Conservation (phyloP, 2,329 filamentous ascomycete species). For the Fusarium udum region DNA sequence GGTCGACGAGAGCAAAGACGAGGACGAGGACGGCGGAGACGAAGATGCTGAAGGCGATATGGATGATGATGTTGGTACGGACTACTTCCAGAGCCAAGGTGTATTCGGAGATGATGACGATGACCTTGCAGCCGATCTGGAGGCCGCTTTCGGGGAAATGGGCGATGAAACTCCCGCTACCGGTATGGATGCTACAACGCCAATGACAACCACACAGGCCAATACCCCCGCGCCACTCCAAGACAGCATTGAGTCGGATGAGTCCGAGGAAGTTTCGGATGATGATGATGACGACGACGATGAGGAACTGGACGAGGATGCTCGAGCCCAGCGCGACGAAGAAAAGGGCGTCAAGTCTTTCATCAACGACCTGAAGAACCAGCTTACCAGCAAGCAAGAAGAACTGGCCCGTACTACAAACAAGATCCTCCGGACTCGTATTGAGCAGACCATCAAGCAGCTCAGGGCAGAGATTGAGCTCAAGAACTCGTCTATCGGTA, state of each 20-base stretch:
- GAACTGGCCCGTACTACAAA: slow-evolving; percentile 57
- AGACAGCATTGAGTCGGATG: slow-evolving; percentile 55
- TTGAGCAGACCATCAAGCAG: slow-evolving; percentile 61
- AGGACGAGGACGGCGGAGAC: slow-evolving; percentile 58
- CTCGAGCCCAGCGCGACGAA: slow-evolving; percentile 59
- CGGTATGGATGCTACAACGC: slow-evolving; percentile 56
- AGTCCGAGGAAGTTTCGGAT: slow-evolving; percentile 51
- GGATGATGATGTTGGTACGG: slow-evolving; percentile 54
- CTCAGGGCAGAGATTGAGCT: slow-evolving; percentile 56
- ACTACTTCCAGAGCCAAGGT: slow-evolving; percentile 50
- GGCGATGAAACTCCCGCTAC: slow-evolving; percentile 55
- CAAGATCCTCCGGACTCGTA: slow-evolving; percentile 60
- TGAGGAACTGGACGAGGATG: slow-evolving; percentile 64
- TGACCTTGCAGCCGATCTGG: slow-evolving; percentile 64
- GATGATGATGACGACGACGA: slow-evolving; percentile 64
- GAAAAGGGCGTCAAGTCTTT: slow-evolving; percentile 65
- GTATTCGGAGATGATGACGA: slow-evolving; percentile 53
- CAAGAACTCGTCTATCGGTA: slow-evolving; percentile 56
- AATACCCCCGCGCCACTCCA: slow-evolving; percentile 58
- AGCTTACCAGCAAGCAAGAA: slow-evolving; percentile 56
- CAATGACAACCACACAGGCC: slow-evolving; percentile 54
- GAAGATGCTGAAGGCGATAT: slow-evolving; percentile 61
- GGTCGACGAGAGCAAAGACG: slow-evolving; percentile 62
- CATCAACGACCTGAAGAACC: slow-evolving; percentile 62
- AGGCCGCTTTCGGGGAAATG: slow-evolving; percentile 61